Conservation (phyloP, 352 stramenopile species). For the Phytophthora tubulina region DNA sequence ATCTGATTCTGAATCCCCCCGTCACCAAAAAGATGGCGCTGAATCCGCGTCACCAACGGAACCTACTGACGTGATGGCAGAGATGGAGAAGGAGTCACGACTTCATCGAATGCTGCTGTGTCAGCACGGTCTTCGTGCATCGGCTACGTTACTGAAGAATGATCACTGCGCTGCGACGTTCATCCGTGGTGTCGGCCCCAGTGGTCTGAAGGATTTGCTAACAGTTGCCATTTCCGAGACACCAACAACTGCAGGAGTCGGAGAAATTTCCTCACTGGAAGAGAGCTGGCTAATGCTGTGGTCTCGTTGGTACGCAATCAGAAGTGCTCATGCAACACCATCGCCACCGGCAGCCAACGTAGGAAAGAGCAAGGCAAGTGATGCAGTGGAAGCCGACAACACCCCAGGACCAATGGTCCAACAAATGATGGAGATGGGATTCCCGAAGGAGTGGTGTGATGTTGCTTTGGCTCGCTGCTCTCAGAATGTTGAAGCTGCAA, state of each 20-base stretch:
- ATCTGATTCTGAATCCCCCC: conserved; percentile 65
- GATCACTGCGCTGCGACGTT: conserved; percentile 71
- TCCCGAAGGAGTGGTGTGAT: conserved; percentile 93
- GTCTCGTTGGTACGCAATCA: conserved; percentile 77
- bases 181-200: conserved; percentile 62
- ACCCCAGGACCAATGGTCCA: conserved; percentile 79
- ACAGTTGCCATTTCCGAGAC: conserved; percentile 78
- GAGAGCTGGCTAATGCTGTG: conserved; percentile 85
- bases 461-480: conserved; percentile 86
- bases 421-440: conserved; percentile 96
- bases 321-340: conserved; percentile 55
- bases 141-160: conserved; percentile 77
- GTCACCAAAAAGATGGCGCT: conserved; percentile 32
- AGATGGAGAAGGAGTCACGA: conserved; percentile 84
- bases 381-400: conserved; percentile 40
- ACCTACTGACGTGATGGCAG: conserved; percentile 58
- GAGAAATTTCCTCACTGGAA: conserved; percentile 80
- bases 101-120: conserved; percentile 81
- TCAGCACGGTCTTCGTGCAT: conserved; percentile 79
- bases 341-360: conserved; percentile 31
- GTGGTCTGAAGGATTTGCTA: conserved; percentile 73
- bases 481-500: conserved; percentile 91
- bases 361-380: conserved; percentile 42
- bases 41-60: conserved; percentile 40
- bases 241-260: conserved; percentile 67